Conservation (phyloP, 2,329 filamentous ascomycete species). For the Aplosporella prunicola region DNA sequence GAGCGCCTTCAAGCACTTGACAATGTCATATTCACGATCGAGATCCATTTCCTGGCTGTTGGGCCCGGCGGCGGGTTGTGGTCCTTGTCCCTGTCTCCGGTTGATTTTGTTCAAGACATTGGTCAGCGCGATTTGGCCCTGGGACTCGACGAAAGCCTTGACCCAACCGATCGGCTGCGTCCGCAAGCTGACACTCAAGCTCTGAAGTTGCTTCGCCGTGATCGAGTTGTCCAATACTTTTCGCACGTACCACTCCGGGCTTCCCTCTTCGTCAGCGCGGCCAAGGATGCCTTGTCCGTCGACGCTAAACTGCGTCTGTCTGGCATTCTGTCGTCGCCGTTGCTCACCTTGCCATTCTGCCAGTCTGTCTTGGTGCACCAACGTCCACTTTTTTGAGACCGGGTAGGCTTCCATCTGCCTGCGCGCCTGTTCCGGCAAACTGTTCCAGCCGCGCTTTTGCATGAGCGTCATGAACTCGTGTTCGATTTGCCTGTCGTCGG, state of each 20-base stretch:
- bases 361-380: slow-evolving; percentile 89
- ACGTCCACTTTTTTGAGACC: slow-evolving; percentile 90
- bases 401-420: slow-evolving; percentile 96
- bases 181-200: slow-evolving; percentile 84
- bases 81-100: slow-evolving; percentile 67
- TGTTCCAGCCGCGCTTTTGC: slow-evolving; percentile 97
- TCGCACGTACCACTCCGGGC: slow-evolving; percentile 95
- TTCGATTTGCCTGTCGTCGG: slow-evolving; percentile 76
- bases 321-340: slow-evolving; percentile 68
- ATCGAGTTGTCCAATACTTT: slow-evolving; percentile 95
- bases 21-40: slow-evolving; percentile 90
- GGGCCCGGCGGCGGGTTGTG: slow-evolving; percentile 49
- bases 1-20: slow-evolving; percentile 92
- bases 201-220: slow-evolving; percentile 81
- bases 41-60: slow-evolving; percentile 61
- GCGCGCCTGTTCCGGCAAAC: slow-evolving; percentile 85
- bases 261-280: slow-evolving; percentile 86
- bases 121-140: slow-evolving; percentile 91
- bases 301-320: slow-evolving; percentile 53
- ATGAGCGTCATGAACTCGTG: slow-evolving; percentile 88
- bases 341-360: slow-evolving; percentile 92
- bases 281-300: slow-evolving; percentile 59
- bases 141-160: slow-evolving; percentile 89
- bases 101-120: slow-evolving; percentile 93
- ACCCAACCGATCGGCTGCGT: slow-evolving; percentile 98